Evolutionary conservation across 1,139 yeast species (phyloP), one percentile per base, ranked within the genome.

Genomic region (Candida dubliniensis): DNA sequence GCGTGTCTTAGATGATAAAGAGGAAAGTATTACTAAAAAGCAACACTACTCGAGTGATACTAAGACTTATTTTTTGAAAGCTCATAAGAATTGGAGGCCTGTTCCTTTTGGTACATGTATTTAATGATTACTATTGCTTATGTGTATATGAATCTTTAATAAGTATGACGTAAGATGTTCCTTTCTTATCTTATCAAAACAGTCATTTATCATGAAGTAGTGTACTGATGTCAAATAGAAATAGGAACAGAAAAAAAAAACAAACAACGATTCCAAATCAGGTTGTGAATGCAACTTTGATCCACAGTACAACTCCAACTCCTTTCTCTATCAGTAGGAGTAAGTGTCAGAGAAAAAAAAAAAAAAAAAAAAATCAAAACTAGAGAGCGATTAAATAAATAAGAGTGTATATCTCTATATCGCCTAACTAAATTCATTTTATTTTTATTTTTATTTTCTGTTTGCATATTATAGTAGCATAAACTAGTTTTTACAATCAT

Each of bases 51-150:
- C 35, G 33, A 40, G 39, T 31, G 8, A 40, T 9, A 29, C 10
- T 23, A 33, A 40, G n/a, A 34, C 42, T 6, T 66, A 47, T 43
- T 46, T 68, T 7, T 61, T 70, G 43, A 71, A 66, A 31, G 48
- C 49, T 13, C 66, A 65, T 44, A 40, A 44, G 0, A 43, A 56
- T 27, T 70, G 76, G 76, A 52, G 46, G n/a, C 71, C 72, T 1
- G 52, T 54, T 2, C 71, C 75, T 0, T 68, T 69, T 56, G 75
- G 76, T 1, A 50, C 50, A 23, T 39, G 43, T 40, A 38, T 46
- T 12, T 49, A 40, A 26, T n/a, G 4, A 13, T 31, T 27, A 8
- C n/a, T 10, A 10, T 3, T 10, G 10, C 10, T 11, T 10, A 34
- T 40, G 24, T 24, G 31, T 23, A 32, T 36, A 31, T 18, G 23